Evolutionary conservation across 371 early-diverging fungal genomes (phyloP).

Genomic region (Lichtheimia ramosa): DNA sequence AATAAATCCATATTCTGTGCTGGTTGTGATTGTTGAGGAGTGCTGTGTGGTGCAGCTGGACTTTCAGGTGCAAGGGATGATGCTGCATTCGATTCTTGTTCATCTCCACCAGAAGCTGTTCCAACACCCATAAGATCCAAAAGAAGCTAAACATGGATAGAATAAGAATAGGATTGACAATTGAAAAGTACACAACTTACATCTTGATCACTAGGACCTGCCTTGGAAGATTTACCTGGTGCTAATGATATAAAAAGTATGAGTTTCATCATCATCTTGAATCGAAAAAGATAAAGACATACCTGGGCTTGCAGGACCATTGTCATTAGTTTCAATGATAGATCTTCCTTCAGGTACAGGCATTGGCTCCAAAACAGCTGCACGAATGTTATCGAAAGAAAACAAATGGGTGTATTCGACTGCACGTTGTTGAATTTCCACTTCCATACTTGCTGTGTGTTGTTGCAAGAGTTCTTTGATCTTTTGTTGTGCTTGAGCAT

Average conservation of each 20-base stretch:
- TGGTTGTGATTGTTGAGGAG: slow-evolving; percentile 23
- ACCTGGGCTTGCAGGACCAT: slow-evolving; percentile 32
- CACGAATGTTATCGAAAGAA: slow-evolving; percentile 71
- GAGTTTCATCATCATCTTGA: not conserved
- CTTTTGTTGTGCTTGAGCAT: slow-evolving; percentile 35
- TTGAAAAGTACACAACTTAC: slow-evolving; percentile 25
- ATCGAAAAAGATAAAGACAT: slow-evolving; percentile 1
- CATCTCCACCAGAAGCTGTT: slow-evolving; percentile 38
- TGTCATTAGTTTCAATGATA: slow-evolving; percentile 26
- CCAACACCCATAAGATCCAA: slow-evolving; percentile 85
- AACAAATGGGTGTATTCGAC: slow-evolving; percentile 87
- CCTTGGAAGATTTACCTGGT: slow-evolving; percentile 28
- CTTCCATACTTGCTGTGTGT: slow-evolving; percentile 74
- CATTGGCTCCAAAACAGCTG: slow-evolving; percentile 91
- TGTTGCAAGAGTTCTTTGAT: slow-evolving; percentile 62
- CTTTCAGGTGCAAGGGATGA: slow-evolving; percentile 35
- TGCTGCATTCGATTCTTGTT: slow-evolving; percentile 15
- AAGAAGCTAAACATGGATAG: slow-evolving; percentile 43
- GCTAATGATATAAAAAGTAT: slow-evolving; percentile 17
- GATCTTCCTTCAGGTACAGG: slow-evolving; percentile 80
- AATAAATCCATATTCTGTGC: slow-evolving; percentile 67
- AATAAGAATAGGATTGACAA: not conserved
- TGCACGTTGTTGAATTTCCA: slow-evolving; percentile 93
- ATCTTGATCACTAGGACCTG: slow-evolving; percentile 59
- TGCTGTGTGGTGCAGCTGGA: slow-evolving; percentile 21